Evolutionary conservation across 2,329 filamentous ascomycete genomes (phyloP).

Genomic region (Pseudogymnoascus sp.): DNA sequence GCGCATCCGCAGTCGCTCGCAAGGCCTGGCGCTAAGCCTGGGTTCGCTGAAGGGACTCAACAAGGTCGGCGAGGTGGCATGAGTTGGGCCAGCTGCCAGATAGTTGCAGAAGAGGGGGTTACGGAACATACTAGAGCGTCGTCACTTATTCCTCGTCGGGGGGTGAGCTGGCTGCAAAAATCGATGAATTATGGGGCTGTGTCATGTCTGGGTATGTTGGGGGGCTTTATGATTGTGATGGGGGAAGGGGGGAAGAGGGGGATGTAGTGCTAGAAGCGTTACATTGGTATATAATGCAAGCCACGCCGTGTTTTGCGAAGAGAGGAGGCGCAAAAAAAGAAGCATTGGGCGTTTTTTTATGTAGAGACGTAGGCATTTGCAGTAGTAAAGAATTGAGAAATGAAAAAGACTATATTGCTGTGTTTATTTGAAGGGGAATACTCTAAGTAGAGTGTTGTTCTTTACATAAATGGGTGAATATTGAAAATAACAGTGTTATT

Average conservation of each 20-base stretch:
- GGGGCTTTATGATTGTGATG: constrained; percentile 1
- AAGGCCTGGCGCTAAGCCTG: constrained; percentile 87
- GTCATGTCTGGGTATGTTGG: background rate
- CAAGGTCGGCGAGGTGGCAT: constrained; percentile 49
- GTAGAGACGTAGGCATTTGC: background rate
- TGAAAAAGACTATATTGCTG: background rate
- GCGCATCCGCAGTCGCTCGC: constrained; percentile 91
- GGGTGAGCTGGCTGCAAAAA: background rate
- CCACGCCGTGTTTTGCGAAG: constrained; percentile 4
- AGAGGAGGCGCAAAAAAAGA: constrained; percentile 9
- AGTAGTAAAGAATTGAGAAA: constrained; percentile 8
- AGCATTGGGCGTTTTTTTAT: constrained; percentile 7
- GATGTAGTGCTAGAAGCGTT: constrained; percentile 6
- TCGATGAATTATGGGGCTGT: background rate
- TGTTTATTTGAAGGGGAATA: background rate
- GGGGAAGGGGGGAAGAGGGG: background rate
- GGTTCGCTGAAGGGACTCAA: constrained; percentile 92
- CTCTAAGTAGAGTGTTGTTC: too few species aligned
- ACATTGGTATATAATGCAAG: constrained; percentile 8
- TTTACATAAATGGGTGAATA: background rate
- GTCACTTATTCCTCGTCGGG: background rate
- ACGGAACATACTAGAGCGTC: background rate
- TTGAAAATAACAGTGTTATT: background rate
- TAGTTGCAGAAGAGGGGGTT: background rate
- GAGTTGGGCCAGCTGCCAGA: constrained; percentile 11